Percentiles rank a stretch among this genome's conserved stretches.
Conservation (phyloP, 176 grass and related monocot genomes). For the Calamus simplicifolius region DNA sequence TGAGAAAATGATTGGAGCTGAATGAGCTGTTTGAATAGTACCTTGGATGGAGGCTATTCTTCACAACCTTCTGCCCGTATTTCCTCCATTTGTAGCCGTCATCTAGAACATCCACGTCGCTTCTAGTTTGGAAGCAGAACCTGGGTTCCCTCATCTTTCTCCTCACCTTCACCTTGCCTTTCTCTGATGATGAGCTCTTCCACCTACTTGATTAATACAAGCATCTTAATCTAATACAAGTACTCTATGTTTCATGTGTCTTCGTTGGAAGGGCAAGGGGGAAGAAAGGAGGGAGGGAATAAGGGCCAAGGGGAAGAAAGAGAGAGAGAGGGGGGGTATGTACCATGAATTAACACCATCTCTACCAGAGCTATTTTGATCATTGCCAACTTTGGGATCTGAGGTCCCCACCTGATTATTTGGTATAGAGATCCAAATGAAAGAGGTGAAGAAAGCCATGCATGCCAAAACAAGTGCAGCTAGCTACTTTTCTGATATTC, state of each 20-base stretch:
- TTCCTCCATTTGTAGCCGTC: constrained; percentile 99
- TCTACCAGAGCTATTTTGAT: constrained; percentile 11
- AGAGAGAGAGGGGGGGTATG: not conserved
- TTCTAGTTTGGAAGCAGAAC: constrained; percentile 97
- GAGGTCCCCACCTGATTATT: constrained; percentile 2
- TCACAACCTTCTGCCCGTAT: constrained; percentile 97
- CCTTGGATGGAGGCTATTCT: constrained; percentile 97
- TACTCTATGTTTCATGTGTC: too few relatives aligned
- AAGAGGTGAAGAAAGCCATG: too few relatives aligned
- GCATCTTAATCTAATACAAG: too few relatives aligned
- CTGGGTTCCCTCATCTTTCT: constrained; percentile 97
- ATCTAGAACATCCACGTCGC: constrained; percentile 86
- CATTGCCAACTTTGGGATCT: constrained; percentile 7
- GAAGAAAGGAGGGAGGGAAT: too few relatives aligned
- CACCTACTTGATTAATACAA: constrained; percentile 28
- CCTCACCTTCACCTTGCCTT: constrained; percentile 80
- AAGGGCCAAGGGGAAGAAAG: too few relatives aligned
- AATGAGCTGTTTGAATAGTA: constrained; percentile 4
- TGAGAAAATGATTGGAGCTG: too few relatives aligned
- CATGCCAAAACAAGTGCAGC: too few relatives aligned
- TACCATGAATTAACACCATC: constrained; percentile 19
- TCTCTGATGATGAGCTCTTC: constrained; percentile 49
- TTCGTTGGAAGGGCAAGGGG: too few relatives aligned
- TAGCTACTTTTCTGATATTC: too few relatives aligned
- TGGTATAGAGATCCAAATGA: too few relatives aligned